Evolutionary conservation across 768 basidiomycete genomes (phyloP).

Genomic region (Lactifluus pinguis): DNA sequence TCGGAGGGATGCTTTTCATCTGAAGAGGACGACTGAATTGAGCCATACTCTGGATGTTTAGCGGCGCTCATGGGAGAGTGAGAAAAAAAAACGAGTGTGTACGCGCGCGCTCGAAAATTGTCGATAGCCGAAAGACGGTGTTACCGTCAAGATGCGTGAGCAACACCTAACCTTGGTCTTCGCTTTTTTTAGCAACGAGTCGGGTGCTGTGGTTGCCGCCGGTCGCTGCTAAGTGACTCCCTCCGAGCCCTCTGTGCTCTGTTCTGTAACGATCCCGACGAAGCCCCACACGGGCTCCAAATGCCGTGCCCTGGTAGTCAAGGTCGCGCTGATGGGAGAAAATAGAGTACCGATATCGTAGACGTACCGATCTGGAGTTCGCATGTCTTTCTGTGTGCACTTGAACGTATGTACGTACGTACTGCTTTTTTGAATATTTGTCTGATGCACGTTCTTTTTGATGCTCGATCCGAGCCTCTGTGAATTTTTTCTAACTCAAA

Average conservation of each 20-base stretch:
- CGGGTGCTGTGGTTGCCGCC: not conserved
- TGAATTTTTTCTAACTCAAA: not conserved
- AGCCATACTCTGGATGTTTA: not conserved
- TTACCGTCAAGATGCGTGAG: not conserved
- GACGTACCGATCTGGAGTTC: not conserved
- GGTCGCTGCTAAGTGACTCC: no score
- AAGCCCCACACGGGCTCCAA: not conserved
- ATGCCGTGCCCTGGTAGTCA: not conserved
- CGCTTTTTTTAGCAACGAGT: not conserved
- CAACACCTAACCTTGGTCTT: no score
- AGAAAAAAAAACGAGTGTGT: not conserved
- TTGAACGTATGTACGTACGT: conserved; percentile 2
- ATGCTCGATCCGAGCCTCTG: not conserved
- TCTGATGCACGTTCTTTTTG: conserved; percentile 9
- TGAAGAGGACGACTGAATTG: not conserved
- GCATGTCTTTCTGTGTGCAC: not conserved
- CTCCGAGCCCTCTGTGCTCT: not conserved
- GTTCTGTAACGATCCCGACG: not conserved
- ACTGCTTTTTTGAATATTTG: conserved; percentile 4
- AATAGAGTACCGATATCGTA: not conserved
- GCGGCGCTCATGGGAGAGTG: conserved; percentile 2
- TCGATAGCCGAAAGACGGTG: not conserved
- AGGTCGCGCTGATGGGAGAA: not conserved
- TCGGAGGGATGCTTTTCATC: conserved; percentile 1
- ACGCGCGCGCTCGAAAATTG: not conserved